Conservation (phyloP, 1,139 yeast genomes). For the Candida pseudoviswanathii region DNA sequence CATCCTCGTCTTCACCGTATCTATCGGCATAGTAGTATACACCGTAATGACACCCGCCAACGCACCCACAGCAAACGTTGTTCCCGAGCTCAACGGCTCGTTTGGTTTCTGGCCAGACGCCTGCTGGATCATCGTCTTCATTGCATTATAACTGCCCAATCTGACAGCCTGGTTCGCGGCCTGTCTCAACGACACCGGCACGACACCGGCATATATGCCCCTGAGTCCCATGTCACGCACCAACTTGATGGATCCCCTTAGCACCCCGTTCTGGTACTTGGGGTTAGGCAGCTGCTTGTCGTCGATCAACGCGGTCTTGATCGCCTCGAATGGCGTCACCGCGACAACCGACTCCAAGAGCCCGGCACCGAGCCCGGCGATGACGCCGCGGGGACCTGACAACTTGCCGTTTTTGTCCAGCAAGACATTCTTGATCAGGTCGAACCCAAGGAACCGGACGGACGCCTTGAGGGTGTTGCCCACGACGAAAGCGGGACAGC, state of each 20-base stretch:
- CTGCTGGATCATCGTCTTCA: conserved; percentile 80
- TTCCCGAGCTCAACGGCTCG: conserved; percentile 73
- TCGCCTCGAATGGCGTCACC: conserved; percentile 96
- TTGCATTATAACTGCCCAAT: conserved; percentile 87
- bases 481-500: conserved; percentile 96
- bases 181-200: conserved; percentile 93
- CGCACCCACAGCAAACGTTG: conserved; percentile 90
- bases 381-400: conserved; percentile 85
- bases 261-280: conserved; percentile 68
- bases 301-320: conserved; percentile 93
- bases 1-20: conserved; percentile 97
- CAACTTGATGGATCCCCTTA: conserved; percentile 63
- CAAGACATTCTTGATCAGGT: conserved; percentile 73
- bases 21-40: conserved; percentile 96
- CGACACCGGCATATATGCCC: conserved; percentile 85
- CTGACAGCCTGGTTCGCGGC: conserved; percentile 96
- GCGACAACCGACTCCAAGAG: conserved; percentile 88
- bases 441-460: conserved; percentile 90
- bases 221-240: conserved; percentile 76
- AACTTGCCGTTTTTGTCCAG: conserved; percentile 85
- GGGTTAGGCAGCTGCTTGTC: conserved; percentile 80
- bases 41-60: conserved; percentile 93
- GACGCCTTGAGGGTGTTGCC: conserved; percentile 97
- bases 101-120: conserved; percentile 63
- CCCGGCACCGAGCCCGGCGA: conserved; percentile 98